Evolutionary conservation across 2,329 filamentous ascomycete species (phyloP).

Genomic region (Calonectria fujianensis): DNA sequence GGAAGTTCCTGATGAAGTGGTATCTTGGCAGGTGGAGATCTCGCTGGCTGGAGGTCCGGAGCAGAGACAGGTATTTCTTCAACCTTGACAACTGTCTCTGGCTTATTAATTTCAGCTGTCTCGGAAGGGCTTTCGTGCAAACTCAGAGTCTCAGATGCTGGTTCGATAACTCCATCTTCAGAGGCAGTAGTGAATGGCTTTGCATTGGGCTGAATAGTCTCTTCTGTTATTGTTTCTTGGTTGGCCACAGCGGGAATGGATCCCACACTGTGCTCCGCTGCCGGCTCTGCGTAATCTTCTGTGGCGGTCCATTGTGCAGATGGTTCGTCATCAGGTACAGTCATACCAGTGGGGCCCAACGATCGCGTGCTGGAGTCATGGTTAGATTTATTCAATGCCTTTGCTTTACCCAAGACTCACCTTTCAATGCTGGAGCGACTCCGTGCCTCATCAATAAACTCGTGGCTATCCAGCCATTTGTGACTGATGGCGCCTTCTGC

Average conservation of each 20-base stretch:
- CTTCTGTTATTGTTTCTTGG: background rate
- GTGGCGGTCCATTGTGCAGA: slow-evolving; percentile 8
- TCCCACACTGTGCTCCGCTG: background rate
- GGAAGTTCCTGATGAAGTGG: background rate
- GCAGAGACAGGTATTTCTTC: background rate
- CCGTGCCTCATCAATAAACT: background rate
- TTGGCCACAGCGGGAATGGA: no score
- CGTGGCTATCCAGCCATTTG: background rate
- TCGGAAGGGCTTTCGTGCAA: background rate
- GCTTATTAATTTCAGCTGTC: background rate
- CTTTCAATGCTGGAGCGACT: slow-evolving; percentile 13
- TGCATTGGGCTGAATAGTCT: background rate
- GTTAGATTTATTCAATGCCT: background rate
- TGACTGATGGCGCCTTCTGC: slow-evolving; percentile 4
- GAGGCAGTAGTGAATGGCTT: background rate
- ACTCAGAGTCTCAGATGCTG: background rate
- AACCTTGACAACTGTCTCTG: background rate
- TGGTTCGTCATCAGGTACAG: background rate
- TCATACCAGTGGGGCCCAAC: background rate
- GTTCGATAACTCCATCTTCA: background rate
- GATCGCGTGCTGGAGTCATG: background rate
- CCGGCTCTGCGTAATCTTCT: background rate
- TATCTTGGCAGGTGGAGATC: background rate
- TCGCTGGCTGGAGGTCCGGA: background rate
- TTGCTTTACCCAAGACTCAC: background rate